Evolutionary conservation across 164 flowering plant species (phyloP).

Genomic region (Brasenia schreberi): DNA sequence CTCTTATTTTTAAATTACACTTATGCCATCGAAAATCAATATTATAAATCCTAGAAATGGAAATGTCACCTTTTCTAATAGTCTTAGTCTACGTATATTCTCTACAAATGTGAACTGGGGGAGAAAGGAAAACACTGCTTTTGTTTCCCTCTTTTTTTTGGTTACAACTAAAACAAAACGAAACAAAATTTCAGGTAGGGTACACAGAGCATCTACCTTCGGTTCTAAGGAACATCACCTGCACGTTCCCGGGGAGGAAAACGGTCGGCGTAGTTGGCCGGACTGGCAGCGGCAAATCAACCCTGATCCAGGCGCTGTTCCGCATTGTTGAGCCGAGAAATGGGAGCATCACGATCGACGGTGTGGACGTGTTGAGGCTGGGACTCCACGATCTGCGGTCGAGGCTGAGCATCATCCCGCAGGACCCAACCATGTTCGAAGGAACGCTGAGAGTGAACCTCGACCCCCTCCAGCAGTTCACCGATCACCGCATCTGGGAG

Average conservation of each 20-base stretch:
- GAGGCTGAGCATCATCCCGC: conserved; percentile 83
- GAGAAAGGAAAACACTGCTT: no score
- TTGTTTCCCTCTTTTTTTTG: no score
- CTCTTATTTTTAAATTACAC: no score
- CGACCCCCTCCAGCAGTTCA: conserved; percentile 60
- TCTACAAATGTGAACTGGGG: no score
- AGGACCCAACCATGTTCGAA: conserved; percentile 80
- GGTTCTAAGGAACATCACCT: conserved; percentile 21
- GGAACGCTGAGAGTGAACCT: conserved; percentile 89
- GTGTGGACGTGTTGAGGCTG: conserved; percentile 55
- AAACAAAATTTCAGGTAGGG: conserved; percentile 13
- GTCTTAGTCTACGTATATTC: no score
- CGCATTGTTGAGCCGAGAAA: conserved; percentile 71
- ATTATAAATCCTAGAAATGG: no score
- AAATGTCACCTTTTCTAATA: no score
- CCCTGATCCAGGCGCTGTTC: conserved; percentile 49
- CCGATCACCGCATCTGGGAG: conserved; percentile 75
- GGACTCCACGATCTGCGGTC: conserved; percentile 89
- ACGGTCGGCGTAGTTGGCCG: conserved; percentile 27
- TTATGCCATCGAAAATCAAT: no score
- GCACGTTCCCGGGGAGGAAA: conserved; percentile 24
- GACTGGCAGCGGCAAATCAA: conserved; percentile 31
- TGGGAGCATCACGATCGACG: conserved; percentile 71
- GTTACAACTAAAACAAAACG: not conserved
- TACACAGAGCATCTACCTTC: conserved; percentile 29